A percentile compares a stretch with the other conserved stretches of the same genome.
Evolutionary conservation across 2,329 filamentous ascomycete species (phyloP).

Genomic region (Apiospora aurea): DNA sequence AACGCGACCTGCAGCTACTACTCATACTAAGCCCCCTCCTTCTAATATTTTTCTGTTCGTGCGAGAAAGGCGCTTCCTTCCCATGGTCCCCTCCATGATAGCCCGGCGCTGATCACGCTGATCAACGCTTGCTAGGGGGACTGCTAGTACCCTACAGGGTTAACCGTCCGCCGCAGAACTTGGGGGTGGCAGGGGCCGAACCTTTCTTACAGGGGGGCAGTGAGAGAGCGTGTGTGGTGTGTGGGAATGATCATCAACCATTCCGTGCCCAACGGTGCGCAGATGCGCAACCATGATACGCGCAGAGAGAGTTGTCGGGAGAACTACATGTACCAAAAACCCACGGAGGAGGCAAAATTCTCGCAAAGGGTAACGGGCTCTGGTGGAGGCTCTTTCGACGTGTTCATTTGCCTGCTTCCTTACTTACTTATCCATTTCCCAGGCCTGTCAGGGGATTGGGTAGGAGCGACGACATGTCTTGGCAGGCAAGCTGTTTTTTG

Average conservation of each 20-base stretch:
- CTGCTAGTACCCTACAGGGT: constrained; percentile 8
- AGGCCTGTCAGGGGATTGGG: not conserved
- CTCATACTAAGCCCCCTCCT: not conserved
- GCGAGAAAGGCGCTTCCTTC: not conserved
- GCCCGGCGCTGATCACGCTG: not conserved
- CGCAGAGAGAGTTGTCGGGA: not conserved
- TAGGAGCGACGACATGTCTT: not conserved
- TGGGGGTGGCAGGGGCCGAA: not conserved
- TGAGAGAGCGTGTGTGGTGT: not conserved
- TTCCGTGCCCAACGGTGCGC: constrained; percentile 10
- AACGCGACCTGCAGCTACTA: not conserved
- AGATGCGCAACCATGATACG: not conserved
- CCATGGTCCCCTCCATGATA: not conserved
- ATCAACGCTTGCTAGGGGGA: constrained; percentile 4
- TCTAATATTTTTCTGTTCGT: not conserved
- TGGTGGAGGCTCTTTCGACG: not conserved
- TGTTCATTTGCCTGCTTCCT: not conserved
- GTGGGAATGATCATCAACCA: constrained; percentile 12
- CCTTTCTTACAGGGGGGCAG: not conserved
- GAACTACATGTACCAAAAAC: not conserved
- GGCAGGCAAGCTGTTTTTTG: not conserved
- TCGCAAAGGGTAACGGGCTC: not conserved
- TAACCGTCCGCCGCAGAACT: constrained; percentile 15
- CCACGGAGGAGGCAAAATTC: not conserved
- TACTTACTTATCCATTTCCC: not conserved